phyloP scores from a whole-genome alignment of 768 basidiomycete species.

The Suillus tomentosus region DNA sequence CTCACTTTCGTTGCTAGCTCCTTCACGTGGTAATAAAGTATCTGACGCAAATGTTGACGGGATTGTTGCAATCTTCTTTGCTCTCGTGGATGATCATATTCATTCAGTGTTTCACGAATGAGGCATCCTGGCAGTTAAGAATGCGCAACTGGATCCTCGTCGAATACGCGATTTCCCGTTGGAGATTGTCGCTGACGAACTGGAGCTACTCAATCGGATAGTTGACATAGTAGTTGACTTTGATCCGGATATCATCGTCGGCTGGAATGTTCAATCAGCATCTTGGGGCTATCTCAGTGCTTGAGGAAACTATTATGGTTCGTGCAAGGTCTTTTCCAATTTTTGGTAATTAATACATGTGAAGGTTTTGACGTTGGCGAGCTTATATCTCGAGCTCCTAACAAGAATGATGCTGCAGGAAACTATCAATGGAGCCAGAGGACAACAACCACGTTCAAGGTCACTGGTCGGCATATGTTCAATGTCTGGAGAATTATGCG shows the following conservation, averaged over 20 bases:
- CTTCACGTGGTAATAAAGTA: slow-evolving; percentile 55
- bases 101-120: slow-evolving; percentile 29
- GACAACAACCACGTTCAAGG: slow-evolving; percentile 80
- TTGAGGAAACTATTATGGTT: slow-evolving; percentile 66
- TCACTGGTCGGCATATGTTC: slow-evolving; percentile 86
- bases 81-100: slow-evolving; percentile 52
- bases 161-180: slow-evolving; percentile 47
- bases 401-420: slow-evolving; percentile 36
- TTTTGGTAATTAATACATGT: slow-evolving; percentile 8
- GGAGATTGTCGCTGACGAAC: slow-evolving; percentile 64
- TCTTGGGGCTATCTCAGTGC: slow-evolving; percentile 90
- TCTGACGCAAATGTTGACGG: slow-evolving; percentile 62
- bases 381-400: slow-evolving; percentile 74
- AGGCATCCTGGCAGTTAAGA: slow-evolving; percentile 60
- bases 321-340: slow-evolving; percentile 15
- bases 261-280: slow-evolving; percentile 87
- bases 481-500: slow-evolving; percentile 94
- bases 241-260: slow-evolving; percentile 90
- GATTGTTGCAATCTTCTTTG: slow-evolving; percentile 73
- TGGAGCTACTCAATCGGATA: slow-evolving; percentile 77
- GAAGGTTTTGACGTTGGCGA: slow-evolving; percentile 74
- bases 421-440: slow-evolving; percentile 70
- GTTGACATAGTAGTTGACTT: slow-evolving; percentile 72
- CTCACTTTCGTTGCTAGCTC: slow-evolving; percentile 41
- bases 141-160: slow-evolving; percentile 38